Evolutionary conservation across 2,329 filamentous ascomycete genomes (phyloP).

Genomic region (Cladophialophora exuberans): DNA sequence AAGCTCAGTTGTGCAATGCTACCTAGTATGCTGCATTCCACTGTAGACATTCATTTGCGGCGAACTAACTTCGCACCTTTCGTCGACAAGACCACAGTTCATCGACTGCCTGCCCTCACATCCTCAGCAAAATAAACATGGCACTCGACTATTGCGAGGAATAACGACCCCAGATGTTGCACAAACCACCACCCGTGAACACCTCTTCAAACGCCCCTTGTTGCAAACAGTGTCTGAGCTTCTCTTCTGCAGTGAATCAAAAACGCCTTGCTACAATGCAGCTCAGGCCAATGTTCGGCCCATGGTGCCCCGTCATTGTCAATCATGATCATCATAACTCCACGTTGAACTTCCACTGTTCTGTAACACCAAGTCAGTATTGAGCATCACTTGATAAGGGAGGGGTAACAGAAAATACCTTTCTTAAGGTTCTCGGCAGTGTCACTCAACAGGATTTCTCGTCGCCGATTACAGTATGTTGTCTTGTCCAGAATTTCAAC

Average conservation of each 20-base stretch:
- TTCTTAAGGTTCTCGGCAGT: constrained; percentile 90
- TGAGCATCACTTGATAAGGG: neutral
- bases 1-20: too few species aligned
- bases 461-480: constrained; percentile 89
- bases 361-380: constrained; percentile 34
- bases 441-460: constrained; percentile 86
- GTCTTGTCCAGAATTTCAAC: constrained; percentile 99
- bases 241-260: neutral
- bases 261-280: constrained; percentile 22
- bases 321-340: constrained; percentile 39
- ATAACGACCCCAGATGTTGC: too few species aligned
- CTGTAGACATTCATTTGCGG: too few species aligned
- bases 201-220: too few species aligned
- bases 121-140: too few species aligned
- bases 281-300: neutral
- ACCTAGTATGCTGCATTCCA: too few species aligned
- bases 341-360: constrained; percentile 51
- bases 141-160: too few species aligned
- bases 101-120: too few species aligned
- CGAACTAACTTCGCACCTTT: too few species aligned
- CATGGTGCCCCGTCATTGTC: constrained; percentile 1
- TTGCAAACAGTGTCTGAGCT: neutral
- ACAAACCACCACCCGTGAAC: too few species aligned
- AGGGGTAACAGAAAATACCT: constrained; percentile 55
- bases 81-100: too few species aligned